Conservation (phyloP, 2,329 filamentous ascomycete genomes). For the Neospermospora avenae region DNA sequence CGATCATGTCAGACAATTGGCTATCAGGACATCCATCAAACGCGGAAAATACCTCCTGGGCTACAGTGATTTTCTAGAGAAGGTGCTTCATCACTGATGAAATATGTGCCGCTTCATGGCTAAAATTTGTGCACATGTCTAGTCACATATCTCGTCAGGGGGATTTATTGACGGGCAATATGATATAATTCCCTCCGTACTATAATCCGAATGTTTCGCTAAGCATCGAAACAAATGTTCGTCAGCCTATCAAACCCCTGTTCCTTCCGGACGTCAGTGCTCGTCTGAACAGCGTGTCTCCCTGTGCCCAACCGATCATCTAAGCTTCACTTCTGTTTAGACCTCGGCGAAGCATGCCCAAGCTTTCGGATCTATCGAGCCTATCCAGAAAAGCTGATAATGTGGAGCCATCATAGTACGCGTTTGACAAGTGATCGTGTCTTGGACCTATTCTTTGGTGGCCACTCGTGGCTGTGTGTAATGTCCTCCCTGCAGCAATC, state of each 20-base stretch:
- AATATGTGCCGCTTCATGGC: neutral
- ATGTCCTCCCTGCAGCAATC: slow-evolving; percentile 14
- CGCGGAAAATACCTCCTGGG: neutral
- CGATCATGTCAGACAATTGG: slow-evolving; percentile 13
- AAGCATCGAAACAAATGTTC: slow-evolving; percentile 23
- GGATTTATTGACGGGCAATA: neutral
- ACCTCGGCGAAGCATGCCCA: slow-evolving; percentile 4
- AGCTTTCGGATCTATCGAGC: slow-evolving; percentile 5
- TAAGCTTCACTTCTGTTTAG: slow-evolving; percentile 15
- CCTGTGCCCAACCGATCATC: slow-evolving; percentile 21
- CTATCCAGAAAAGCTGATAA: slow-evolving; percentile 9
- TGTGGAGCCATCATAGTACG: slow-evolving; percentile 13
- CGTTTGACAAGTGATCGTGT: slow-evolving; percentile 18
- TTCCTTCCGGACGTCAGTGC: slow-evolving; percentile 14
- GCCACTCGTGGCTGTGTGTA: slow-evolving; percentile 15
- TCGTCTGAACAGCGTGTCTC: slow-evolving; percentile 13
- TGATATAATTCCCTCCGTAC: slow-evolving; percentile 6
- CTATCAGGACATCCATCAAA: slow-evolving; percentile 1
- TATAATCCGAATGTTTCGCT: slow-evolving; percentile 15
- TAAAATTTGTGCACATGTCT: neutral
- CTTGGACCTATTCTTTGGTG: slow-evolving; percentile 11
- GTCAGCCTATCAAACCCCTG: slow-evolving; percentile 22
- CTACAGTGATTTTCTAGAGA: neutral
- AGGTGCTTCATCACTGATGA: neutral
- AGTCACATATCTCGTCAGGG: slow-evolving; percentile 16